Evolutionary conservation across 305 asterid genomes (phyloP).

Genomic region (Fraxinus sp.): DNA sequence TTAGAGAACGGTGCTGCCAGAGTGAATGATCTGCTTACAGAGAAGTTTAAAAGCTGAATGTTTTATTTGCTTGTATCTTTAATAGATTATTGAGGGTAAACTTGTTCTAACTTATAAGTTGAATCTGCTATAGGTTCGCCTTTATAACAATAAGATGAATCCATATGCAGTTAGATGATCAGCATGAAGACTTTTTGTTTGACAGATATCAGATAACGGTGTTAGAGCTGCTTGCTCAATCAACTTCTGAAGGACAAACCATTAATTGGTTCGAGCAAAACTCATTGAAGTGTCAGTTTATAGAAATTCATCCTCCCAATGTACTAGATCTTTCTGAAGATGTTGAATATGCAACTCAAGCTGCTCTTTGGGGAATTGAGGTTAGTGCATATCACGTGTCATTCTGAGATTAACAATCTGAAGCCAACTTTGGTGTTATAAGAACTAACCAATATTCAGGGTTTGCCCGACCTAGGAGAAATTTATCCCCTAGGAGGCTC

Average conservation of each 20-base stretch:
- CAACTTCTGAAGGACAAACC: constrained; percentile 48
- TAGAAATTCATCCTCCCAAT: constrained; percentile 83
- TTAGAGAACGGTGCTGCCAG: background rate
- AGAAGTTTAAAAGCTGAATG: constrained; percentile 6
- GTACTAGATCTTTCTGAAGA: constrained; percentile 82
- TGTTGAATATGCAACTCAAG: constrained; percentile 80
- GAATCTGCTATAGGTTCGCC: constrained; percentile 7
- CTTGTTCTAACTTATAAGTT: constrained; percentile 2
- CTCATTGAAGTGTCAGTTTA: constrained; percentile 40
- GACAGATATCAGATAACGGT: constrained; percentile 82
- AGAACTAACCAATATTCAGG: constrained; percentile 65
- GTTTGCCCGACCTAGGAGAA: constrained; percentile 97
- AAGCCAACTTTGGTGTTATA: constrained; percentile 30
- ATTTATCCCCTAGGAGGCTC: constrained; percentile 99
- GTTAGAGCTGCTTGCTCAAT: constrained; percentile 74
- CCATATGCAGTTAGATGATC: constrained; percentile 17
- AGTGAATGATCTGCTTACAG: constrained; percentile 6
- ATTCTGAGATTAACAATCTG: constrained; percentile 15
- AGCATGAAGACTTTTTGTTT: constrained; percentile 19
- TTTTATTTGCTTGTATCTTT: constrained; percentile 9
- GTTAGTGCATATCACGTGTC: constrained; percentile 49
- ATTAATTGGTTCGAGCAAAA: constrained; percentile 50
- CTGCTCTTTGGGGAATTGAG: constrained; percentile 97
- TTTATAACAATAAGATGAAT: background rate
- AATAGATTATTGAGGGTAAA: constrained; percentile 4